Percentiles rank a stretch among this genome's conserved stretches.
Conservation (phyloP, 2,329 filamentous ascomycete genomes). For the Stylonectria norvegica region DNA sequence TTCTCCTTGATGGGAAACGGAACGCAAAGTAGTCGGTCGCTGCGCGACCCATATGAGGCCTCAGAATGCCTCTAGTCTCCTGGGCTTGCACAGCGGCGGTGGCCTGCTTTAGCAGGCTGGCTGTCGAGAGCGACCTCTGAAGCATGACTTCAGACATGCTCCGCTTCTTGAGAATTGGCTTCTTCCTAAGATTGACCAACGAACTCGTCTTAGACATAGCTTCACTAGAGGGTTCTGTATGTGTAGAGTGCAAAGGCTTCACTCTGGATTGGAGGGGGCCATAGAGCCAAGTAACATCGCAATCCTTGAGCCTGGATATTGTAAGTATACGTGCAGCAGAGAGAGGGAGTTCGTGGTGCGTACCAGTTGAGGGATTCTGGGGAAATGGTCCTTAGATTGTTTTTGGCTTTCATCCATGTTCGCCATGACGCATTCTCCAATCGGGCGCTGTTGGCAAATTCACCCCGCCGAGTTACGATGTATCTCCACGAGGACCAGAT, state of each 20-base stretch:
- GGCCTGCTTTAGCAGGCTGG: conserved; percentile 85
- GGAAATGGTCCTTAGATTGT: conserved; percentile 80
- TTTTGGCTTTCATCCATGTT: conserved; percentile 92
- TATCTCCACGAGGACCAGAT: conserved; percentile 98
- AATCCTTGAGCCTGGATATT: conserved; percentile 79
- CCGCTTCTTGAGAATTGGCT: conserved; percentile 93
- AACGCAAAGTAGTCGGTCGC: conserved; percentile 67
- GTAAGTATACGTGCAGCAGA: conserved; percentile 27
- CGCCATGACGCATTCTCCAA: conserved; percentile 97
- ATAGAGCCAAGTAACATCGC: conserved; percentile 96
- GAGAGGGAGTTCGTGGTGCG: conserved; percentile 4
- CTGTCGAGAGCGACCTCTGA: conserved; percentile 81
- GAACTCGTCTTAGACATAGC: conserved; percentile 56
- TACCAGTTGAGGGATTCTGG: conserved; percentile 94
- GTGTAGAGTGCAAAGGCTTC: conserved; percentile 49
- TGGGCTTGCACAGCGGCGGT: conserved; percentile 83
- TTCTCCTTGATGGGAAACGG: conserved; percentile 58
- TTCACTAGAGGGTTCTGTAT: conserved; percentile 40
- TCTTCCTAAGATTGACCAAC: conserved; percentile 65
- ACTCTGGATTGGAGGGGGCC: conserved; percentile 79
- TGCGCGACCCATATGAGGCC: conserved; percentile 58
- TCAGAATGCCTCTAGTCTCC: conserved; percentile 53
- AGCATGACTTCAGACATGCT: conserved; percentile 96
- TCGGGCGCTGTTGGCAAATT: conserved; percentile 76
- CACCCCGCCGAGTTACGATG: conserved; percentile 73